Evolutionary conservation across 768 basidiomycete species (phyloP).

Genomic region (Termitomyces heimii): DNA sequence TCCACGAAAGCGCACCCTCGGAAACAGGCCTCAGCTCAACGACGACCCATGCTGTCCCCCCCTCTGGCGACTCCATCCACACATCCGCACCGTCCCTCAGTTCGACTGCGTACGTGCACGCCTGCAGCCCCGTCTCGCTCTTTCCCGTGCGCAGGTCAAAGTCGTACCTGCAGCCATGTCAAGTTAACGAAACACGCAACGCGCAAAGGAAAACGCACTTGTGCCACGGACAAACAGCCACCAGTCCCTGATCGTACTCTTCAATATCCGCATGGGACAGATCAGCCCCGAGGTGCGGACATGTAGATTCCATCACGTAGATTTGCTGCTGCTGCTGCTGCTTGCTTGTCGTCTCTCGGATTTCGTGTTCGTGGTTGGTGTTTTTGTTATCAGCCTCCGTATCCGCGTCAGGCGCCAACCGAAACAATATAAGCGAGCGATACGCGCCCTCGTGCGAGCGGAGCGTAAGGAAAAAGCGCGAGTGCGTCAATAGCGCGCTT

Average conservation of each 20-base stretch:
- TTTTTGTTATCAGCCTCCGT: no score
- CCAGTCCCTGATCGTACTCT: slow-evolving; percentile 49
- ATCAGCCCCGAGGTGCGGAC: slow-evolving; percentile 78
- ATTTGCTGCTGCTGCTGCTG: slow-evolving; percentile 29
- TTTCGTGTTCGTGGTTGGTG: no score
- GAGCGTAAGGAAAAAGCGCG: slow-evolving; percentile 30
- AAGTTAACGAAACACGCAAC: no score
- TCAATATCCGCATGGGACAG: slow-evolving; percentile 80
- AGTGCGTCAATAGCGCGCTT: no score
- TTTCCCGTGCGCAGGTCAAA: slow-evolving; percentile 66
- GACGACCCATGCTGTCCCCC: slow-evolving; percentile 50
- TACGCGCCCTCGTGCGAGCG: slow-evolving; percentile 55
- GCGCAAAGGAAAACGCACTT: slow-evolving; percentile 29
- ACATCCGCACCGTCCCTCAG: slow-evolving; percentile 44
- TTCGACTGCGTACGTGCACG: slow-evolving; percentile 62
- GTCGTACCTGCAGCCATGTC: slow-evolving; percentile 45
- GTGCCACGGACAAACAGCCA: slow-evolving; percentile 77
- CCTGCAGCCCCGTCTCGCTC: slow-evolving; percentile 61
- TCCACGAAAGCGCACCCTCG: slow-evolving; percentile 56
- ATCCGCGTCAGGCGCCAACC: slow-evolving; percentile 38
- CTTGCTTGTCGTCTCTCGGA: no score
- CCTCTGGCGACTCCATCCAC: slow-evolving; percentile 54
- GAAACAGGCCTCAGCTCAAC: slow-evolving; percentile 69
- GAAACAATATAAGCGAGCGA: slow-evolving; percentile 60
- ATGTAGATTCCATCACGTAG: slow-evolving; percentile 77